These are phyloP conservation scores for Suillus decipiens DNA, from an alignment of 768 basidiomycete genomes.

Conservation along the genomic window DNA sequence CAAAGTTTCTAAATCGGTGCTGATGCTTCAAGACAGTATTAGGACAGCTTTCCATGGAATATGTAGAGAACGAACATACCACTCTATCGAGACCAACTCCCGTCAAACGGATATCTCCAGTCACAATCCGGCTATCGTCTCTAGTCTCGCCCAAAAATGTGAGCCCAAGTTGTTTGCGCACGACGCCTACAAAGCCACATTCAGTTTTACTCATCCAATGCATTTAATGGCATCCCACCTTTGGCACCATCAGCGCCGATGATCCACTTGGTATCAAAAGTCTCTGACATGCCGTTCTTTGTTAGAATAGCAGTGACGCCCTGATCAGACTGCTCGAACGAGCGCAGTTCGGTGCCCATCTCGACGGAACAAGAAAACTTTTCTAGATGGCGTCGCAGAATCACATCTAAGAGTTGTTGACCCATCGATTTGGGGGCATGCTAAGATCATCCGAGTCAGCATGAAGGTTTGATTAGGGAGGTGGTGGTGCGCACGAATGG, in stretches of 20 bases:
- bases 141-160: conserved; percentile 31
- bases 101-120: conserved; percentile 38
- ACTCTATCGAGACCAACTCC: conserved; percentile 38
- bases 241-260: conserved; percentile 21
- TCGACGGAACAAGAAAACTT: conserved; percentile 35
- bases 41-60: not conserved
- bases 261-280: conserved; percentile 12
- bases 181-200: not conserved
- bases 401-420: conserved; percentile 34
- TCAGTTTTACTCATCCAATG: not conserved
- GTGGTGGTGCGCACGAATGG: conserved; percentile 26
- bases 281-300: conserved; percentile 4
- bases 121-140: conserved; percentile 27
- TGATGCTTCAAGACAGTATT: not conserved
- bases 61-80: conserved; percentile 23
- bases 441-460: not conserved
- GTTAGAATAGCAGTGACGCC: conserved; percentile 26
- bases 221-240: conserved; percentile 2
- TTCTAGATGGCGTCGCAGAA: conserved; percentile 21
- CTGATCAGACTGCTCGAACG: conserved; percentile 35
- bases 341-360: conserved; percentile 34
- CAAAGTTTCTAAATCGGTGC: conserved; percentile 44
- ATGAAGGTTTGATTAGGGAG: not conserved
- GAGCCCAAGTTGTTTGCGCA: conserved; percentile 12
- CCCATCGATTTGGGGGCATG: conserved; percentile 13